Evolutionary conservation across 495 filamentous ascomycete species (phyloP).

Genomic region (Penicillium taxi): DNA sequence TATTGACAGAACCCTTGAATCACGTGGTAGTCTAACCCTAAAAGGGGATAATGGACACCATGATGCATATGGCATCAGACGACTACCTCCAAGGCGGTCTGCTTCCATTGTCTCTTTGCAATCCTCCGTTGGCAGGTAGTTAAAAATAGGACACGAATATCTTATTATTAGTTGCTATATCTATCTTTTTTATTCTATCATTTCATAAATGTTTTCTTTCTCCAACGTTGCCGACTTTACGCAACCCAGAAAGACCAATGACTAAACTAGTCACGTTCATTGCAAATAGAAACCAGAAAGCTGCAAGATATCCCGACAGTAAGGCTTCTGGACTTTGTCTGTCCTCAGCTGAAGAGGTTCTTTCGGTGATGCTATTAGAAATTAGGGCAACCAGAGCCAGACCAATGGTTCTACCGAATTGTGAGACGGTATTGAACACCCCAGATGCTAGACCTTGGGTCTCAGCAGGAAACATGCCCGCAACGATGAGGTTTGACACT

Average conservation of each 20-base stretch:
- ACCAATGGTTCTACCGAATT: constrained; percentile 54
- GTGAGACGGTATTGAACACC: constrained; percentile 56
- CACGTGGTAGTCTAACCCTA: no score
- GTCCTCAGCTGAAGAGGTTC: constrained; percentile 15
- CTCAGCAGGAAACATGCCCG: constrained; percentile 46
- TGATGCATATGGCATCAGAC: no score
- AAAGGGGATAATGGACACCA: no score
- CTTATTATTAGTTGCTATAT: no score
- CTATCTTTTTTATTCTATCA: no score
- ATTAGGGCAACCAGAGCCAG: constrained; percentile 50
- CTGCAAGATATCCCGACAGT: constrained; percentile 50
- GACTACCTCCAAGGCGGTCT: no score
- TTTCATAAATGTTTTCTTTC: no score
- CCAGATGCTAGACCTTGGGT: constrained; percentile 56
- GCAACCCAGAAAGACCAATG: constrained; percentile 41
- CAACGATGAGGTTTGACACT: constrained; percentile 50
- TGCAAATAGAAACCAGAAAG: constrained; percentile 54
- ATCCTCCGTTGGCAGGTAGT: no score
- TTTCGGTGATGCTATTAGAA: constrained; percentile 42
- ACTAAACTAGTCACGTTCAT: constrained; percentile 33
- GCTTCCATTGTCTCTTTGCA: no score
- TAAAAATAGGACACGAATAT: no score
- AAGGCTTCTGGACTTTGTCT: constrained; percentile 32
- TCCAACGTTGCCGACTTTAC: constrained; percentile 46
- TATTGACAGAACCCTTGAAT: no score